Evolutionary conservation across 495 filamentous ascomycete species (phyloP), one percentile per base, ranked within the genome.

Genomic region (Echria macrotheca): DNA sequence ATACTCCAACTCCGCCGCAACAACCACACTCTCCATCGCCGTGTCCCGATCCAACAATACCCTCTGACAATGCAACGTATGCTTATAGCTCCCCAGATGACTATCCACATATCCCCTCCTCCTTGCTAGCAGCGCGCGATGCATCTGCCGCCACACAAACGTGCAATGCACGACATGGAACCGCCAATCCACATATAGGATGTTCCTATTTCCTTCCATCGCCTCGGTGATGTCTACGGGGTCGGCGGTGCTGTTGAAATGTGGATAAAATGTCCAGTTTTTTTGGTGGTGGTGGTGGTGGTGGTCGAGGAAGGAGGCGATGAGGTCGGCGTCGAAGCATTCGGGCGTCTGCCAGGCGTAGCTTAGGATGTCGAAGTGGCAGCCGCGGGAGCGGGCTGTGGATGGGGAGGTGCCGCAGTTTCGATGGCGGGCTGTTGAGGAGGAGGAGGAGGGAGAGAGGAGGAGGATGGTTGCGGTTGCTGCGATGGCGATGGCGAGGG

Each of bases 131-230:
- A 40, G 46, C 18, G 63, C 67, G 5, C 60, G 52, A 15, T 68
- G 65, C 49, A 68, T 44, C 47, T 66, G 61, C 32, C 54, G 22
- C 65, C 65, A 69, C 58, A 64, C 62, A 23, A 60, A 66, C 24
- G 55, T 54, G 43, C 65, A 69, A 37, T 68, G 63, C 2, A 39
- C 15, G 8, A 68, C 21, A 46, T 69, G 67, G 41, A 66, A 69
- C 11, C 65, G 53, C 58, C 63, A 64, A 14, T 45, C 58, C 24
- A 69, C 66, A 24, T 48, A 68, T 22, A 66, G 51, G 9, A 36
- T 44, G 3, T 44, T 28, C 29, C n/a, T n/a, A n/a, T 44, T 8
- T 6, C 49, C 49, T 23, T 41, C 15, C 10, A 52, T 26, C 3
- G 49, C 49, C 1, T 11, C 33, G 4, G 14, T 3, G 6, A 45